Percentiles rank a stretch among this genome's conserved stretches.
Conservation (phyloP, 306 rosid species). For the Erythrophleum fordii region DNA sequence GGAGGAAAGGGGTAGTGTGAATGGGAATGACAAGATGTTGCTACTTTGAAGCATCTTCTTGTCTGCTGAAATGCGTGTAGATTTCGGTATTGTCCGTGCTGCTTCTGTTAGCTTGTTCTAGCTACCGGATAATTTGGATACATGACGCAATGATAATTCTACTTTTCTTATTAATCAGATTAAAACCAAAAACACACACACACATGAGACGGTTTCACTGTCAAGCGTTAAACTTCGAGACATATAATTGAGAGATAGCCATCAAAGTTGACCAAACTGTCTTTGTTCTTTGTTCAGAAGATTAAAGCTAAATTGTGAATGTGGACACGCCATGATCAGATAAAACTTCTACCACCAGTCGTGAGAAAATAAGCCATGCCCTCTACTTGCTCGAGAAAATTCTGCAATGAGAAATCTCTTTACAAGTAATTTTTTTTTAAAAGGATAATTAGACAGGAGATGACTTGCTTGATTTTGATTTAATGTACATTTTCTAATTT, state of each 20-base stretch:
- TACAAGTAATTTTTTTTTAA: background rate
- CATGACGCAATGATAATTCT: background rate
- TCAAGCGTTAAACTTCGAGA: background rate
- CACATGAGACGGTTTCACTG: background rate
- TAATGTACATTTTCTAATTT: constrained; percentile 9
- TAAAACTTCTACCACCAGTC: background rate
- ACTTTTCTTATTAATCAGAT: background rate
- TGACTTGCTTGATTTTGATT: constrained; percentile 5
- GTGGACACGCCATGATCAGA: constrained; percentile 6
- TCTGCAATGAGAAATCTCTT: constrained; percentile 19
- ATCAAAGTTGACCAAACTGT: background rate
- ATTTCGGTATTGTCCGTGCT: background rate
- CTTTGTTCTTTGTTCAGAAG: background rate
- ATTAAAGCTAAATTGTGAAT: background rate
- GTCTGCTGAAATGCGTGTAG: background rate
- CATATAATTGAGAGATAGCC: background rate
- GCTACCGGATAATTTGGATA: background rate
- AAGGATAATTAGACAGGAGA: background rate
- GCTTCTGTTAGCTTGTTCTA: background rate
- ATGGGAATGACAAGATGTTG: no score
- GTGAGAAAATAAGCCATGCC: background rate
- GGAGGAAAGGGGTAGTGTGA: no score
- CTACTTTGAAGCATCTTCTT: background rate
- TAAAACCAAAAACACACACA: background rate
- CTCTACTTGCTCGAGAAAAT: background rate